A percentile compares a stretch with the other conserved stretches of the same genome.
These are phyloP conservation scores for Ceratocystis harringtonii DNA, from an alignment of 2,329 filamentous ascomycete species.

Conservation along the genomic window DNA sequence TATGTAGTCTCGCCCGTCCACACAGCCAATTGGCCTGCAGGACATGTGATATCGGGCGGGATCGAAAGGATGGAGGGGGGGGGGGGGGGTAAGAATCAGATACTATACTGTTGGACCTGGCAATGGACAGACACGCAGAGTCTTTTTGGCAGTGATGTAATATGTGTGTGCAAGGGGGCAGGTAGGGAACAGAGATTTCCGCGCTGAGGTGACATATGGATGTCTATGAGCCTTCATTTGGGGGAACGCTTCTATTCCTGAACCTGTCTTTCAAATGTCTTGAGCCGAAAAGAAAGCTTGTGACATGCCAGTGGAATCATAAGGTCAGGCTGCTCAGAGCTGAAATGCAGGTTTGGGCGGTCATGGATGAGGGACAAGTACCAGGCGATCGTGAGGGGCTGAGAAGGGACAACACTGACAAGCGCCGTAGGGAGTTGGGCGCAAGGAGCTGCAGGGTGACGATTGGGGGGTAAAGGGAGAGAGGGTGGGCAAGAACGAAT, in stretches of 20 bases:
- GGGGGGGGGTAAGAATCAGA: not conserved
- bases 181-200: not conserved
- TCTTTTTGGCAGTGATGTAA: no score
- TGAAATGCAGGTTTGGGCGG: not conserved
- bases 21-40: not conserved
- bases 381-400: not conserved
- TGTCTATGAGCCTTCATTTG: not conserved
- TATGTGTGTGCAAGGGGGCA: not conserved
- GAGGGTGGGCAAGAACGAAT: not conserved
- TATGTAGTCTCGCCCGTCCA: no score
- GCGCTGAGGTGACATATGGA: not conserved
- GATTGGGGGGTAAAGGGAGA: no score
- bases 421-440: no score
- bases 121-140: no score
- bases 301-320: not conserved
- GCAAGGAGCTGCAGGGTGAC: no score
- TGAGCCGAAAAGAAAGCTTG: not conserved
- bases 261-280: not conserved
- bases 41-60: not conserved
- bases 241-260: not conserved
- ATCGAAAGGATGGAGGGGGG: not conserved
- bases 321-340: not conserved
- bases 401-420: no score
- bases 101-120: no score
- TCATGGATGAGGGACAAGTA: not conserved